These are phyloP conservation scores for Heliosperma pusillum DNA, from an alignment of 148 eudicot species.

Conservation along the genomic window DNA sequence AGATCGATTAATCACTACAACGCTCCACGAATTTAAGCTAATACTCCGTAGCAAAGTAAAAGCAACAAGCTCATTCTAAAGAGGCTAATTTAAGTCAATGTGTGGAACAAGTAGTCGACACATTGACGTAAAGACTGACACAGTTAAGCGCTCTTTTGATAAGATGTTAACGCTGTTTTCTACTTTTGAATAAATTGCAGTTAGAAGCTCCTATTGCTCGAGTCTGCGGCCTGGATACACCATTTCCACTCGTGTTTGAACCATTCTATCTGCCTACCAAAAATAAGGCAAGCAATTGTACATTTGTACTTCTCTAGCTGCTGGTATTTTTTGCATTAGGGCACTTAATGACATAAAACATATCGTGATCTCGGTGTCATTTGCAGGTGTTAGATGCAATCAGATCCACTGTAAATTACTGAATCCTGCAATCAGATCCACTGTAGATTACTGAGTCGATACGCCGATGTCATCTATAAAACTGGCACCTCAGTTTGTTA, in stretches of 20 bases:
- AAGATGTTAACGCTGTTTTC: no score
- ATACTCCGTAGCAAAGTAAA: no score
- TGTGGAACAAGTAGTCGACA: no score
- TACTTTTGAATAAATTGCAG: slow-evolving; percentile 35
- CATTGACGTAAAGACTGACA: no score
- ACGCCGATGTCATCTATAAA: background rate
- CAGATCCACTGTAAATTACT: slow-evolving; percentile 73
- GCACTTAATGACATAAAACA: background rate
- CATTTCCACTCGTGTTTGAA: slow-evolving; percentile 94
- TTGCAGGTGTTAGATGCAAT: slow-evolving; percentile 83
- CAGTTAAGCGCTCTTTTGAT: no score
- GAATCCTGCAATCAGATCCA: slow-evolving; percentile 2
- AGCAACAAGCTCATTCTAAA: no score
- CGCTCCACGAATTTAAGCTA: no score
- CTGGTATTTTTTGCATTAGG: background rate
- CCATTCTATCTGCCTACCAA: slow-evolving; percentile 90
- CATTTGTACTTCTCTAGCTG: background rate
- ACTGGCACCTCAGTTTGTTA: background rate
- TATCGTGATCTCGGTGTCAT: background rate
- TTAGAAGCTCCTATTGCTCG: slow-evolving; percentile 93
- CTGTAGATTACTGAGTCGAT: background rate
- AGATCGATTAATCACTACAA: no score
- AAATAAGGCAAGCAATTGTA: slow-evolving; percentile 57
- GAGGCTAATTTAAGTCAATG: no score
- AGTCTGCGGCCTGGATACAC: slow-evolving; percentile 90